Conservation (phyloP, 495 filamentous ascomycete species). For the Hypoxylon fuscum region DNA sequence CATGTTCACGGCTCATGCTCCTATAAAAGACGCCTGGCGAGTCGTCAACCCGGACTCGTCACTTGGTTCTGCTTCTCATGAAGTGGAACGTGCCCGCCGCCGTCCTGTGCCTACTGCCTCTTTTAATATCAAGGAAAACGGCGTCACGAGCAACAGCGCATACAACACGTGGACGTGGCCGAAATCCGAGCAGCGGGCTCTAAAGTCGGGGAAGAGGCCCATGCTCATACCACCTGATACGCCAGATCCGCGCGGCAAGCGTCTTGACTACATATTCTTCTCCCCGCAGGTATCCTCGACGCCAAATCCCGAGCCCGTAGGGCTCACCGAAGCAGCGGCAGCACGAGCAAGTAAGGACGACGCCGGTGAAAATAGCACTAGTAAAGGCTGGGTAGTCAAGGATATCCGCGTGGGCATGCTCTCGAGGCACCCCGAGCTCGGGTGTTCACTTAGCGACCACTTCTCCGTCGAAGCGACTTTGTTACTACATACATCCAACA, state of each 20-base stretch:
- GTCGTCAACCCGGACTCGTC: slow-evolving; percentile 82
- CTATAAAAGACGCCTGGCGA: slow-evolving; percentile 84
- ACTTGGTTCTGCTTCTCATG: slow-evolving; percentile 71
- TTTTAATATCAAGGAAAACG: slow-evolving; percentile 80
- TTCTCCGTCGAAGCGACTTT: slow-evolving; percentile 83
- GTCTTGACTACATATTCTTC: slow-evolving; percentile 94
- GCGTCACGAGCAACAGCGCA: slow-evolving; percentile 84
- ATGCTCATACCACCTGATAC: slow-evolving; percentile 65
- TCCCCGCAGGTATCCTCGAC: slow-evolving; percentile 38
- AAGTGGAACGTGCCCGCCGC: slow-evolving; percentile 65
- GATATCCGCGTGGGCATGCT: slow-evolving; percentile 80
- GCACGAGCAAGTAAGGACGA: slow-evolving; percentile 26
- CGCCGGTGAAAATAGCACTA: slow-evolving; percentile 35
- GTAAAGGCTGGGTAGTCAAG: slow-evolving; percentile 70
- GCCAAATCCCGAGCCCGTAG: slow-evolving; percentile 19
- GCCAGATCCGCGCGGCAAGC: slow-evolving; percentile 76
- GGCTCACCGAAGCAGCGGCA: slow-evolving; percentile 18
- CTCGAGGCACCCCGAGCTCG: slow-evolving; percentile 78
- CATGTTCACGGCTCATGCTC: slow-evolving; percentile 79
- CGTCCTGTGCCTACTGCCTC: slow-evolving; percentile 71
- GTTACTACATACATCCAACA: slow-evolving; percentile 46
- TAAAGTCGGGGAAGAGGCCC: slow-evolving; percentile 55
- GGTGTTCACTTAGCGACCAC: slow-evolving; percentile 90
- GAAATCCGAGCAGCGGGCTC: slow-evolving; percentile 65
- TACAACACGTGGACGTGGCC: slow-evolving; percentile 96